A percentile compares a stretch with the other conserved stretches of the same genome.
Evolutionary conservation across 2,329 filamentous ascomycete genomes (phyloP).

Genomic region (Verticillium nonalfalfae): DNA sequence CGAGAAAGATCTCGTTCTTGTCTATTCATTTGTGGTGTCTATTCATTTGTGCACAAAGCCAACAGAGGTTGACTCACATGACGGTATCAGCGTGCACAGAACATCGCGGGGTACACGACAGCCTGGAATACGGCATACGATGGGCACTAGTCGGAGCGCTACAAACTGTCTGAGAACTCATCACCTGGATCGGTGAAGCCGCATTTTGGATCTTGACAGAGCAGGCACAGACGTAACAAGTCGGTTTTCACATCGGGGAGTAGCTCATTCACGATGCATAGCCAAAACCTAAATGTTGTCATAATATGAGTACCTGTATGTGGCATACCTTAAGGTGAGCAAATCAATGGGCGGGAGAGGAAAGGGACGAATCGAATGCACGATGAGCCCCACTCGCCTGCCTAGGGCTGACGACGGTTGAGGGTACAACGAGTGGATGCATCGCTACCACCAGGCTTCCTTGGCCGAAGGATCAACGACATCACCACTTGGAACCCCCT

Average conservation of each 20-base stretch:
- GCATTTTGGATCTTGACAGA: too few species aligned
- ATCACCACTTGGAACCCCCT: background rate
- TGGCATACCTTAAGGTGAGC: background rate
- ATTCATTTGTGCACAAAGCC: too few species aligned
- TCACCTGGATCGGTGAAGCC: too few species aligned
- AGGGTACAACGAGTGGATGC: background rate
- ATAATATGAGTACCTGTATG: too few species aligned
- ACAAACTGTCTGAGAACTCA: too few species aligned
- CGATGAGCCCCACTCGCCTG: background rate
- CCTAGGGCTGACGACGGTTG: background rate
- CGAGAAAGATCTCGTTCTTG: background rate
- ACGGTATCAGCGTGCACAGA: background rate
- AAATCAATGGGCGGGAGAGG: background rate
- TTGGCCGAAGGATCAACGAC: background rate
- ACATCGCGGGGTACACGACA: background rate
- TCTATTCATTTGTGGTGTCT: background rate
- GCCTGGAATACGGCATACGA: background rate
- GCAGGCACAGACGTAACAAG: too few species aligned
- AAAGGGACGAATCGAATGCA: background rate
- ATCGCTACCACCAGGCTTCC: too few species aligned
- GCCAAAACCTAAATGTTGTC: too few species aligned
- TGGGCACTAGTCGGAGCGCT: background rate
- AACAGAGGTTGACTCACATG: background rate
- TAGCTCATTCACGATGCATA: too few species aligned
- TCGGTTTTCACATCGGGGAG: too few species aligned